Base-by-base conservation (phyloP, 305 asterid species). In the Caryopteris hybrid region DNA sequence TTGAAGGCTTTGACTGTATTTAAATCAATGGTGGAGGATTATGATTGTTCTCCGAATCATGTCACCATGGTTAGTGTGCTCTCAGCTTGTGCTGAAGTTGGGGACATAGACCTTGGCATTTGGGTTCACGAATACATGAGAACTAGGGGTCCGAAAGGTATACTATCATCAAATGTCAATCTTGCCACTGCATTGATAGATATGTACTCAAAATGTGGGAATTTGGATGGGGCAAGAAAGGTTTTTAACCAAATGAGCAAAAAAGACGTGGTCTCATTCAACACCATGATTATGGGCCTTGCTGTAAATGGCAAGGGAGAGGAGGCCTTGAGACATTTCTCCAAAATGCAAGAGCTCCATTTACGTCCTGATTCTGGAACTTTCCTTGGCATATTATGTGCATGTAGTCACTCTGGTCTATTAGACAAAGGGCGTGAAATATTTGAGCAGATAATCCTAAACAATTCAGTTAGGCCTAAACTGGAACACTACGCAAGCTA, bases 161-260 rank as follows among this genome's bases (percentile, higher is more conserved):
- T 86, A 45, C 50, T 81, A 27, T 71, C 80, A 39, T 77, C 85
- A 8, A 90, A 90, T 51, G 82, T 67, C 36, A 86, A 83, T 68
- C 90, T 90, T 27, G 95, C 87, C 1, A 90, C 95, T 50, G 79
- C 95, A 57, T 66, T 88, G 77, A 90, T 88, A 64, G 88, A 86
- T 69, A 88, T 90, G 94, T 88, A 88, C 57, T 75, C 84, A 8
- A 88, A 90, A 81, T 90, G 95, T 29, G 95, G 97, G 61, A 61
- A 69, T 55, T 65, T 90, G 76, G 86, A 77, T n/a, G 71, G 54
- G 47, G 91, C 94, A 18, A 58, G 70, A 42, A 58, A 66, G 33
- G 81, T 80, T 29, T 89, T 83, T 39, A 61, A 77, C 21, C 76
- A 70, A 52, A 75, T 85, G 68, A 71, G 59, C 4, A 43, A 41